Evolutionary conservation across 345 rosid species (phyloP).

Genomic region (Hevea brasiliensis): DNA sequence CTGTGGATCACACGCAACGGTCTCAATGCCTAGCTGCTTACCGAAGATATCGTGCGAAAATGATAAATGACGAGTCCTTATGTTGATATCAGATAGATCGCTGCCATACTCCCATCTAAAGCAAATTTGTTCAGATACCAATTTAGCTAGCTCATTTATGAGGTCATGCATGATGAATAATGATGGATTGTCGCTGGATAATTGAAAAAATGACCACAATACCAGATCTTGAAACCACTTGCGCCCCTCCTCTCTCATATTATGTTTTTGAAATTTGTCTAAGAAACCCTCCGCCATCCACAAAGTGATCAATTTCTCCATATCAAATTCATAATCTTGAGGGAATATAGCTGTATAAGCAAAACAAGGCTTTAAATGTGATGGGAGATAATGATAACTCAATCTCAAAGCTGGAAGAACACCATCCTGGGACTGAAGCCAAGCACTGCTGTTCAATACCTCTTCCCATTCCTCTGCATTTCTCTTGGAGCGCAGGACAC

Average conservation of each 20-base stretch:
- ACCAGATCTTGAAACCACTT: neutral
- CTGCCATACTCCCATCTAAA: slow-evolving; percentile 27
- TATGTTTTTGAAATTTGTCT: too few relatives aligned
- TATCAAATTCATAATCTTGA: neutral
- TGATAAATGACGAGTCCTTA: slow-evolving; percentile 37
- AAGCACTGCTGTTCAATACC: neutral
- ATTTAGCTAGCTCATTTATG: slow-evolving; percentile 38
- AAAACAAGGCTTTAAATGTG: slow-evolving; percentile 16
- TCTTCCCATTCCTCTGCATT: slow-evolving; percentile 4
- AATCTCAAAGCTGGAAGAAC: slow-evolving; percentile 5
- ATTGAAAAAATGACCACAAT: slow-evolving; percentile 6
- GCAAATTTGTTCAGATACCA: slow-evolving; percentile 26
- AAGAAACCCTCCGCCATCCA: slow-evolving; percentile 14
- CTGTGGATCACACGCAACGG: too few relatives aligned
- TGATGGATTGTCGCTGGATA: neutral
- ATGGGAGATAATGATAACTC: slow-evolving; percentile 29
- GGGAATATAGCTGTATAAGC: slow-evolving; percentile 10
- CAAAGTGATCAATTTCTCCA: neutral
- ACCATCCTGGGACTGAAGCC: neutral
- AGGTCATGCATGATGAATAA: slow-evolving; percentile 40
- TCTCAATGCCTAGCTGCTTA: too few relatives aligned
- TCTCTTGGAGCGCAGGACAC: neutral
- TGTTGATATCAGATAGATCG: slow-evolving; percentile 11
- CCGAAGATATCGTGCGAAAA: slow-evolving; percentile 24
- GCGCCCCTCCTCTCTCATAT: neutral